phyloP scores from a whole-genome alignment of 2,329 filamentous ascomycete species.

The Metarhizium robertsii region DNA sequence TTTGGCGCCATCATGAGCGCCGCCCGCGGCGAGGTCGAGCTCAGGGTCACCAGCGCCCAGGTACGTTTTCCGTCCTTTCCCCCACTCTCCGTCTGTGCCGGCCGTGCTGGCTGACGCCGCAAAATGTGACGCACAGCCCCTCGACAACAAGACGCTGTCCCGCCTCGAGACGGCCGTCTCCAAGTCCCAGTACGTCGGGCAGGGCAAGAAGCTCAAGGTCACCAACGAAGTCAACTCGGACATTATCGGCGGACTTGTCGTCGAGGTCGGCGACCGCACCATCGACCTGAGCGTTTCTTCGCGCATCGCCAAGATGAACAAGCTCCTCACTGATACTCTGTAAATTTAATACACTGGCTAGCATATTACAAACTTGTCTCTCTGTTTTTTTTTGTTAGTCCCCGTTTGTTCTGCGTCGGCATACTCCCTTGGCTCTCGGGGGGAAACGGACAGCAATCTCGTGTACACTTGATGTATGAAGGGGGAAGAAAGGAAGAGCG shows the following conservation, averaged over 20 bases:
- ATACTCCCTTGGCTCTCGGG: background rate
- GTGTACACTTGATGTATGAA: background rate
- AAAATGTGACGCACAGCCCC: constrained; percentile 42
- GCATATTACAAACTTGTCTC: background rate
- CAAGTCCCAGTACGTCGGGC: constrained; percentile 81
- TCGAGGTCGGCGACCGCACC: constrained; percentile 95
- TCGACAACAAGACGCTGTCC: constrained; percentile 77
- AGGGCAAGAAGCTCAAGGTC: constrained; percentile 97
- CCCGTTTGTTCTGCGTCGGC: background rate
- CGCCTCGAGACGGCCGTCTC: constrained; percentile 80
- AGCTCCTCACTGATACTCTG: constrained; percentile 91
- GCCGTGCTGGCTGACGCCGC: background rate
- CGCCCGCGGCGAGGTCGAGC: constrained; percentile 83
- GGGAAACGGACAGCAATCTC: background rate
- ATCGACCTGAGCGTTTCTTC: constrained; percentile 94
- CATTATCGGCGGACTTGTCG: constrained; percentile 84
- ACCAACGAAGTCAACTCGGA: constrained; percentile 91
- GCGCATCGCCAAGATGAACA: constrained; percentile 98
- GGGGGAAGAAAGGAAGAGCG: background rate
- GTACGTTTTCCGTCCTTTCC: constrained; percentile 34
- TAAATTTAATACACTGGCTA: constrained; percentile 46
- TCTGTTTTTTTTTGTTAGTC: background rate
- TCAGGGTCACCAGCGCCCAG: constrained; percentile 82
- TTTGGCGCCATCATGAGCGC: constrained; percentile 83
- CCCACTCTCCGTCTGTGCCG: background rate